phyloP scores from a whole-genome alignment of 176 grass and related monocot species.

The Oryza nivara region DNA sequence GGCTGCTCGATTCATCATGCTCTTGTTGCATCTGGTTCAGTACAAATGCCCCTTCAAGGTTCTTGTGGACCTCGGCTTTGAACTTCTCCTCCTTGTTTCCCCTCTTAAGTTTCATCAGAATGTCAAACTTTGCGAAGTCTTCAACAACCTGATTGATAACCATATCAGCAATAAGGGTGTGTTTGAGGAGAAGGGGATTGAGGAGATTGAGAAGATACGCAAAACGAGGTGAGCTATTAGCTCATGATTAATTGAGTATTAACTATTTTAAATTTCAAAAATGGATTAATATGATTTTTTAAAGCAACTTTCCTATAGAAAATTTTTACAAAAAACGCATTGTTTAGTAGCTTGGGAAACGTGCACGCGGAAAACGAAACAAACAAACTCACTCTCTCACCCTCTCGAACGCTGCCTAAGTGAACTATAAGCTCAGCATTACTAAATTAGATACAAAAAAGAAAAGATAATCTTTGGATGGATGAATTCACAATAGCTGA shows the following conservation, averaged over 20 bases:
- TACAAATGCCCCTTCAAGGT: constrained; percentile 74
- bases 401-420: neutral
- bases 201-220: too few relatives aligned
- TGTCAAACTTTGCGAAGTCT: constrained; percentile 68
- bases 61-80: constrained; percentile 91
- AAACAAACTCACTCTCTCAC: too few relatives aligned
- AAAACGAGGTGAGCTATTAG: too few relatives aligned
- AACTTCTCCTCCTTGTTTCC: constrained; percentile 86
- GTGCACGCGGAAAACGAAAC: too few relatives aligned
- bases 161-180: neutral
- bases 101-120: constrained; percentile 91
- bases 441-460: neutral
- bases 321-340: too few relatives aligned
- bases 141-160: constrained; percentile 62
- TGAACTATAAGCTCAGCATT: neutral
- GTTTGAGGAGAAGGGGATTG: too few relatives aligned
- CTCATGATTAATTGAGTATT: too few relatives aligned
- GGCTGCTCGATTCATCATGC: constrained; percentile 51
- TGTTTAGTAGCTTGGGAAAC: too few relatives aligned
- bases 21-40: constrained; percentile 73
- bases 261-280: too few relatives aligned
- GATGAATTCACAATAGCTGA: constrained; percentile 24
- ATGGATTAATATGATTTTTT: too few relatives aligned
- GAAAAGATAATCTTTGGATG: neutral
- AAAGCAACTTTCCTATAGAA: too few relatives aligned